These are phyloP conservation scores for Moniliella sp. DNA, from an alignment of 1,284 basidiomycete species.

Conservation along the genomic window DNA sequence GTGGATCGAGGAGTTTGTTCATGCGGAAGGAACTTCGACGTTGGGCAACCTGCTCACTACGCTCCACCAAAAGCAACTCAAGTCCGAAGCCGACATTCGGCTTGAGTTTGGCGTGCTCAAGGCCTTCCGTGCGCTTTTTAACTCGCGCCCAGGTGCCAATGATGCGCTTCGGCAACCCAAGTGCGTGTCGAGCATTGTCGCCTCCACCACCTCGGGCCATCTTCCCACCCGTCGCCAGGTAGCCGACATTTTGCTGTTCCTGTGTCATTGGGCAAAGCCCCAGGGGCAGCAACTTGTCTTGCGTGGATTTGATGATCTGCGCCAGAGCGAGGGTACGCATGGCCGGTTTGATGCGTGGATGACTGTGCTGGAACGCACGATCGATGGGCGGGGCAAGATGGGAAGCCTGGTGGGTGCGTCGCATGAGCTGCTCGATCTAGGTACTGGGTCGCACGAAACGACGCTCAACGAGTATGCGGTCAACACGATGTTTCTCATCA, in stretches of 20 bases:
- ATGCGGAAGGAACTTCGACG: conserved; percentile 54
- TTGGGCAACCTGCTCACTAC: conserved; percentile 49
- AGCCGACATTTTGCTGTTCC: conserved; percentile 48
- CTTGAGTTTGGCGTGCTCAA: conserved; percentile 77
- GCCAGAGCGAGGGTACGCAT: conserved; percentile 12
- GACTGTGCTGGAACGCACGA: conserved; percentile 52
- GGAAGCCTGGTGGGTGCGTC: conserved; percentile 82
- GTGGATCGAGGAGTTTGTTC: conserved; percentile 31
- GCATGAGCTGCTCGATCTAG: conserved; percentile 50
- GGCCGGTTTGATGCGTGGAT: conserved; percentile 70
- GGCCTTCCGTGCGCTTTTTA: conserved; percentile 64
- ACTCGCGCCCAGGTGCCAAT: conserved; percentile 50
- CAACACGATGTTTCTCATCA: conserved; percentile 22
- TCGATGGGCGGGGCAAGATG: conserved; percentile 79
- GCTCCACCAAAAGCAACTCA: conserved; percentile 18
- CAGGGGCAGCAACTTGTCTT: conserved; percentile 38
- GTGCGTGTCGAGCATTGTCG: conserved; percentile 60
- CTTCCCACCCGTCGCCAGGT: conserved; percentile 59
- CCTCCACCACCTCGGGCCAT: conserved; percentile 62
- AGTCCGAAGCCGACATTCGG: conserved; percentile 43
- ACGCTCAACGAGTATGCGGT: conserved; percentile 42
- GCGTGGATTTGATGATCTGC: conserved; percentile 36
- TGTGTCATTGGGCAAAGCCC: conserved; percentile 39
- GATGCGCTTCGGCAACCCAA: conserved; percentile 58
- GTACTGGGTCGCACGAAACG: conserved; percentile 50